Base-by-base conservation (phyloP, 768 basidiomycete species). In the Suillus subaureus region DNA sequence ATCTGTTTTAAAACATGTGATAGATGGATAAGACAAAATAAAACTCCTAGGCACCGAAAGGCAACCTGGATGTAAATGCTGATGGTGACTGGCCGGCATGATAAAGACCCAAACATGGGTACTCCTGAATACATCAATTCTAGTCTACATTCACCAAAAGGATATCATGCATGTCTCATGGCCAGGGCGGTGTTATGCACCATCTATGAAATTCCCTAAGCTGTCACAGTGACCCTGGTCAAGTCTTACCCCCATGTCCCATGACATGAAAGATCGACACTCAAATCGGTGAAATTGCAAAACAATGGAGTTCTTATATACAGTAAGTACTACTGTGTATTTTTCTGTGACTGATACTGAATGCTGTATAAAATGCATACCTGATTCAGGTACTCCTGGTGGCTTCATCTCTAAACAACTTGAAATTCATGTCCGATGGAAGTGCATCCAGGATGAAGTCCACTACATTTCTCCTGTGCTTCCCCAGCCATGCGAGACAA, bases 401-500 rank as follows among this genome's bases (percentile, higher is more conserved):
- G 18, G 15, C 39, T 58, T 58, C 57, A 21, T 40, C 26, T 4
- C 40, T 6, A 3, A 58, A 58, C 39, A 58, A 9, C 37, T 58
- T 26, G 37, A 26, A 8, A 18, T 39, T 21, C 56, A 57, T 26
- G 4, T 4, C 2, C 37, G 2, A 37, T 23, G 16, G 35, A 58
- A 40, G 9, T 9, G 6, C 16, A 33, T 26, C 16, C 23, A 26
- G 57, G 26, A 58, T 15, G 2, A 26, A 56, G 7, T 67, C 23
- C 31, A 61, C 33, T 4, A 67, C 28, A 23, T 67, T 35, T 15
- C 26, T 39, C 56, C 61, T 65, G 31, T 68, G 51, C 54, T 40
- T 65, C 43, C 57, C 61, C 64, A 67, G 18, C 67, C 67, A 67
- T 1, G 28, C 35, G n/a, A 67, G 45, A 45, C 51, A 23, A 21